These are phyloP conservation scores for Cladosporium phlei DNA, from an alignment of 2,329 filamentous ascomycete species.

Conservation along the genomic window DNA sequence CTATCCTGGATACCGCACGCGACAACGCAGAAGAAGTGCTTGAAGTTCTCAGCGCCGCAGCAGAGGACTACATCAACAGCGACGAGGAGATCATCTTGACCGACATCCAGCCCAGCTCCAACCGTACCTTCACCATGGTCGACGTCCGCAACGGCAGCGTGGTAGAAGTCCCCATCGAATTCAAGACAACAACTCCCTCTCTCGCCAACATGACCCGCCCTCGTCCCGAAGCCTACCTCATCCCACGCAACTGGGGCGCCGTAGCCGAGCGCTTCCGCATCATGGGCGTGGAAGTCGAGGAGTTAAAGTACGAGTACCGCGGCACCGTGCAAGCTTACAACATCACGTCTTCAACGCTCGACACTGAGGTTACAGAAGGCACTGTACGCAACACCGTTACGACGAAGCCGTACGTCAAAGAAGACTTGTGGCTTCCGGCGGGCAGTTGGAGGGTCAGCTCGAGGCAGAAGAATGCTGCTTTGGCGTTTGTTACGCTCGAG, in stretches of 20 bases:
- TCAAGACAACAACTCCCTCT: constrained; percentile 19
- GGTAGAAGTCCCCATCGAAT: constrained; percentile 17
- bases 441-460: constrained; percentile 24
- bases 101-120: constrained; percentile 18
- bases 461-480: constrained; percentile 25
- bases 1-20: constrained; percentile 16
- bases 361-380: constrained; percentile 20
- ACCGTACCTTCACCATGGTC: constrained; percentile 21
- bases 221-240: constrained; percentile 24
- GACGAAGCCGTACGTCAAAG: constrained; percentile 17
- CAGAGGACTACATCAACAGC: constrained; percentile 20
- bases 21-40: constrained; percentile 22
- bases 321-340: constrained; percentile 24
- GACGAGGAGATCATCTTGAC: constrained; percentile 21
- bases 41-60: constrained; percentile 14
- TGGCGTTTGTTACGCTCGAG: constrained; percentile 26
- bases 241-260: constrained; percentile 23
- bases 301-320: constrained; percentile 19
- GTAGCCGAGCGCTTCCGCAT: constrained; percentile 21
- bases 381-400: constrained; percentile 22
- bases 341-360: constrained; percentile 18
- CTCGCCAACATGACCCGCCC: constrained; percentile 20
- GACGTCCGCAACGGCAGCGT: constrained; percentile 17
- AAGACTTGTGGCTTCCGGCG: constrained; percentile 20
- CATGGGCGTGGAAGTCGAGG: constrained; percentile 23